Evolutionary conservation across 2,329 filamentous ascomycete genomes (phyloP).

Genomic region (Xylaria hypoxylon): DNA sequence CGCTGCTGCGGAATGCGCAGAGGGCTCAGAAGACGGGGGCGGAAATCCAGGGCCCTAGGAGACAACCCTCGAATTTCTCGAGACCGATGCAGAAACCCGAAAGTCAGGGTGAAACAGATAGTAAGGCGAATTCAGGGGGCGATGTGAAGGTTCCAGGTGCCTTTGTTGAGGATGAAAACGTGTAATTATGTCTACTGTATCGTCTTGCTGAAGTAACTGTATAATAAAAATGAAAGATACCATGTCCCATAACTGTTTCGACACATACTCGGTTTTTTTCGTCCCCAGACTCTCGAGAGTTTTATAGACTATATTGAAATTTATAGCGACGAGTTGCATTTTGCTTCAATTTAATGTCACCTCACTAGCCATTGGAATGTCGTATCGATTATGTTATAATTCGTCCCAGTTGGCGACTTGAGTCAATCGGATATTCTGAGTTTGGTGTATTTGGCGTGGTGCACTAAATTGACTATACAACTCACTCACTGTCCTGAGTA

Average conservation of each 20-base stretch:
- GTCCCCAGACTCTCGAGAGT: too few species aligned
- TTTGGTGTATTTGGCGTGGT: too few species aligned
- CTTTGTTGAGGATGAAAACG: slow-evolving; percentile 23
- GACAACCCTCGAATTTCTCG: slow-evolving; percentile 46
- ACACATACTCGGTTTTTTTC: too few species aligned
- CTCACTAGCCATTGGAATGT: too few species aligned
- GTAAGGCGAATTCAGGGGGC: slow-evolving; percentile 32
- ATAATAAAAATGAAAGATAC: slow-evolving; percentile 10
- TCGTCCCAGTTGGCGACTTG: too few species aligned
- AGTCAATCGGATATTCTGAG: background rate
- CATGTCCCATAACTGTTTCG: background rate
- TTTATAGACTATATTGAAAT: too few species aligned
- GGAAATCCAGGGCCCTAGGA: slow-evolving; percentile 18
- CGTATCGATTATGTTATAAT: too few species aligned
- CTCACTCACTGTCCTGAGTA: background rate
- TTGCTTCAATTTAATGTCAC: too few species aligned
- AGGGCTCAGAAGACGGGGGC: slow-evolving; percentile 27
- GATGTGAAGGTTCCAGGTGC: slow-evolving; percentile 34
- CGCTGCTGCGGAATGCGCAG: slow-evolving; percentile 32
- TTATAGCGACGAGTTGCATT: too few species aligned
- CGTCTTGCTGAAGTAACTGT: background rate
- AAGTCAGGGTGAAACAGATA: slow-evolving; percentile 2
- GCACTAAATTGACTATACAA: too few species aligned
- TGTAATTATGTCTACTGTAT: background rate
- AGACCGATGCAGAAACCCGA: slow-evolving; percentile 37